Base-by-base conservation (phyloP, 805 yeast species). In the Candida montana region DNA sequence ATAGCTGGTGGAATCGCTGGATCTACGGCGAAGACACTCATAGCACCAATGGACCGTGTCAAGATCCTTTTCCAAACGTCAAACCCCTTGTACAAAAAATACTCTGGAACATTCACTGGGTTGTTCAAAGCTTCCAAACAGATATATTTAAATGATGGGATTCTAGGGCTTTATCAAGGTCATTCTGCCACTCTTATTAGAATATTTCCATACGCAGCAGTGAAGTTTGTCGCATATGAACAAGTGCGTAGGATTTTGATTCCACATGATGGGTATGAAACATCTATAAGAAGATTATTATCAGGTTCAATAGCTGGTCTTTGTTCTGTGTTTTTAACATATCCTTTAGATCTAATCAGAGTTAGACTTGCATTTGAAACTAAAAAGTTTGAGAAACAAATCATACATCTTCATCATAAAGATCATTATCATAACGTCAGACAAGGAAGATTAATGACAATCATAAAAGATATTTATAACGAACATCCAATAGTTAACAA, bases 1-100 rank as follows among this genome's bases (percentile, higher is more conserved):
- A 50, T 89, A 1, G 95, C 99, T 0, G 99, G 99, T 16, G 99
- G 99, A 3, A 53, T 86, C 3, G 96, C 98, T 0, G 99, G 99
- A 1, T 79, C 89, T 40, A 87, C 93, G n/a, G 98, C 96, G 3
- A 93, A 93, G 57, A 88, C 98, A 0, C 68, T 90, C 41, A 86
- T 93, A 33, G 99, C 99, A 1, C 99, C 99, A 1, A 63, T 93
- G 44, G 99, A 93, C 63, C 73, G 99, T 53, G 91, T 93, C 50
- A 93, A 93, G 65, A 93, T 93, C 56, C 67, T 93, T 36, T 93
- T 93, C 63, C 99, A 93, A 64, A 93, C 99, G 2, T 79, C 91
- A 16, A 89, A 91, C 56, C 97, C 98, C 0, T 91, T 83, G 47
- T 93, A 86, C 54, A 64, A 75, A 31, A 76, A 83, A 58, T 88